These are phyloP conservation scores for Populus alba DNA, from an alignment of 345 rosid species.

Conservation along the genomic window DNA sequence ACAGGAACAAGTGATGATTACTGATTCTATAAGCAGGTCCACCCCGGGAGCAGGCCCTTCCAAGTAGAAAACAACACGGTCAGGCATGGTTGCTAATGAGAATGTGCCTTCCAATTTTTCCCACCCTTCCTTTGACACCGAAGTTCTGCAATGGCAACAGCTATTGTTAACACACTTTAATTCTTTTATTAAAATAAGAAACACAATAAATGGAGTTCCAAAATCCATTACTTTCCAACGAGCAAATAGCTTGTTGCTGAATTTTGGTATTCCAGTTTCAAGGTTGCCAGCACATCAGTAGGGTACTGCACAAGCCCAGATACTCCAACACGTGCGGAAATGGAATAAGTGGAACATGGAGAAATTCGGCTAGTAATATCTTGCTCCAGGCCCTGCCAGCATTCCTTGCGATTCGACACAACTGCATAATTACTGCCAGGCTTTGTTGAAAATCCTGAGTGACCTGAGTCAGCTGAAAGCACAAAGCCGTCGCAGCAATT, in stretches of 20 bases:
- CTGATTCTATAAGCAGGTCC: slow-evolving; percentile 71
- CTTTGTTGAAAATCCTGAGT: slow-evolving; percentile 34
- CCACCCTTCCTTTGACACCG: slow-evolving; percentile 64
- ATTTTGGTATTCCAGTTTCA: slow-evolving; percentile 55
- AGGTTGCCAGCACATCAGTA: slow-evolving; percentile 69
- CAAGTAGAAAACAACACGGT: slow-evolving; percentile 65
- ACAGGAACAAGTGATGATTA: slow-evolving; percentile 49
- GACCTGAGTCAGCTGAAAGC: slow-evolving; percentile 38
- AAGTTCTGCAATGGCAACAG: slow-evolving; percentile 45
- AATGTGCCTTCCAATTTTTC: slow-evolving; percentile 74
- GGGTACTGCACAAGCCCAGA: slow-evolving; percentile 57
- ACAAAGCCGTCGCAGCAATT: slow-evolving; percentile 71
- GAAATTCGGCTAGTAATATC: slow-evolving; percentile 68
- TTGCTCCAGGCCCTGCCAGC: slow-evolving; percentile 96
- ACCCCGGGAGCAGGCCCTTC: slow-evolving; percentile 93
- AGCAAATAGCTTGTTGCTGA: slow-evolving; percentile 48
- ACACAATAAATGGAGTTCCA: slow-evolving; percentile 8
- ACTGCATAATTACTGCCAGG: slow-evolving; percentile 55
- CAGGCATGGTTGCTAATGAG: slow-evolving; percentile 57
- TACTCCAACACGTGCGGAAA: slow-evolving; percentile 71
- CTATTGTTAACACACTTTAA: background rate
- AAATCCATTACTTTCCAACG: slow-evolving; percentile 70
- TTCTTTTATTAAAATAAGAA: background rate
- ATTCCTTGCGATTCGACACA: slow-evolving; percentile 69
- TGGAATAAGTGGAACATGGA: slow-evolving; percentile 51